Conservation (phyloP, 495 filamentous ascomycete genomes). For the Trichoderma parareesei region DNA sequence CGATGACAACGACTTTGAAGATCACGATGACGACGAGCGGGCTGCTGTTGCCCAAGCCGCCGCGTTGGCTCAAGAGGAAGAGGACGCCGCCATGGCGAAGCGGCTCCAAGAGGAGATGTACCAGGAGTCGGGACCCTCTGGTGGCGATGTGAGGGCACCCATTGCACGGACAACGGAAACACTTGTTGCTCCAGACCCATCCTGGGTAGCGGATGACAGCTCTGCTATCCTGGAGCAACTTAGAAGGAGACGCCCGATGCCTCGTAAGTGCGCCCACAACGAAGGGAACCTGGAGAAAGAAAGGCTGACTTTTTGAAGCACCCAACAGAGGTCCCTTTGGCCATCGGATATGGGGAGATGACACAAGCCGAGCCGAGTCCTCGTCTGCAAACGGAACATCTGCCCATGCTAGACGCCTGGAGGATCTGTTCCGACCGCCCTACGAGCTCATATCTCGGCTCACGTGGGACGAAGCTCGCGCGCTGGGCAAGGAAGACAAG, state of each 20-base stretch:
- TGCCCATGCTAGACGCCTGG: conserved; percentile 46
- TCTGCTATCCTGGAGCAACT: conserved; percentile 60
- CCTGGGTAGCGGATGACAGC: conserved; percentile 43
- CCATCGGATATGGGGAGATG: conserved; percentile 73
- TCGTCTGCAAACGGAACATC: conserved; percentile 13
- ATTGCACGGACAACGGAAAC: conserved; percentile 89
- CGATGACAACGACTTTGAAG: conserved; percentile 45
- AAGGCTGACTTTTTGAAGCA: background rate
- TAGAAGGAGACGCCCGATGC: conserved; percentile 41
- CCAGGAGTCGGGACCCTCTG: conserved; percentile 35
- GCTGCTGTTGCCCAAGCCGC: conserved; percentile 28
- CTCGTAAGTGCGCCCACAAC: conserved; percentile 25
- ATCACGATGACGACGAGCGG: conserved; percentile 36
- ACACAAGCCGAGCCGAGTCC: conserved; percentile 12
- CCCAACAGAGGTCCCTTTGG: conserved; percentile 67
- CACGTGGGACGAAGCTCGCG: conserved; percentile 70
- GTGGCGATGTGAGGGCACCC: conserved; percentile 69
- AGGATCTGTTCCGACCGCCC: conserved; percentile 86
- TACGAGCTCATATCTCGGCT: conserved; percentile 73
- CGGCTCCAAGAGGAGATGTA: conserved; percentile 90
- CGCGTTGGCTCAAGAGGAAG: conserved; percentile 51
- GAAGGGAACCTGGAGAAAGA: background rate
- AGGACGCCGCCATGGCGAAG: conserved; percentile 89
- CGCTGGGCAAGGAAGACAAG: conserved; percentile 72
- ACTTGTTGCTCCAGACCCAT: conserved; percentile 57